Base-by-base conservation (phyloP, 495 filamentous ascomycete genomes). In the Xylaria sp. region DNA sequence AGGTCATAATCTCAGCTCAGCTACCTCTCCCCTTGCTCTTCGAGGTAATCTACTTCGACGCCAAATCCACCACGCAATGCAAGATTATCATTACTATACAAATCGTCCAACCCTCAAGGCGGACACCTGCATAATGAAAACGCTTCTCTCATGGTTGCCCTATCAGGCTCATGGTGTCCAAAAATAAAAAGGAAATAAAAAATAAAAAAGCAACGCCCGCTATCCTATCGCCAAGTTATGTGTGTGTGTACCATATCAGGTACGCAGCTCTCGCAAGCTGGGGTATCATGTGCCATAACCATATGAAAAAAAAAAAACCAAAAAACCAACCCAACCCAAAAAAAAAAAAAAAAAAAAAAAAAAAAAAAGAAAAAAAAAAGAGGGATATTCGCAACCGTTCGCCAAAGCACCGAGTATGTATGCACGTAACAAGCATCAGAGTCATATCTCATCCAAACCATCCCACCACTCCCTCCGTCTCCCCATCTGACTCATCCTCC, bases 391-490 rank as follows among this genome's bases (percentile, higher is more conserved):
- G 52, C 26, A 29, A 17, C 52, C 52, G 52, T 55, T 55, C 52
- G 14, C 26, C 26, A n/a, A 24, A 53, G 50, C 50, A 24, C 50
- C 50, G 24, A 24, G 50, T 11, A 53, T 53, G 50, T 24, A 26
- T 3, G 15, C 21, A n/a, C n/a, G n/a, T n/a, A n/a, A 12, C 11
- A 24, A 50, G 44, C 44, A 46, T 46, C 46, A 11, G 3, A 4
- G 35, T 37, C 35, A 37, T 37, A 37, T 4, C 61, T 77, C 76
- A 12, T 79, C 75, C 37, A 78, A 59, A 57, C 72, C 72, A 71
- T 87, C 85, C 77, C 77, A 79, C 77, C 77, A 79, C 71, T 77
- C 75, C 70, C 78, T 75, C 73, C 52, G 72, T 31, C 29, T 55
- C 33, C 40, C 61, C 26, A 61, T 5, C 52, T 69, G 9, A 69